phyloP scores from a whole-genome alignment of 1,284 basidiomycete species.

The Somion occarium region DNA sequence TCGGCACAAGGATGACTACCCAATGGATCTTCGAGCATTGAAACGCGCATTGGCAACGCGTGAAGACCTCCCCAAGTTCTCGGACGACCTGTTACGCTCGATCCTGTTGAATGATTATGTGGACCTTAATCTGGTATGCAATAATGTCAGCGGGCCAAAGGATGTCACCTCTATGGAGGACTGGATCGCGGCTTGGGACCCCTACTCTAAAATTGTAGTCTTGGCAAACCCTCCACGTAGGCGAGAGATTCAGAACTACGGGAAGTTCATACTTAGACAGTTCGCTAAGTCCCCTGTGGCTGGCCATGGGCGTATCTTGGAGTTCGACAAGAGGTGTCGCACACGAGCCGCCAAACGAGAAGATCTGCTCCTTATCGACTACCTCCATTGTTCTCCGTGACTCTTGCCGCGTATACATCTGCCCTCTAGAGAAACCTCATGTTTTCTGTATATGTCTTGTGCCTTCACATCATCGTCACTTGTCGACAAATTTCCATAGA shows the following conservation, averaged over 20 bases:
- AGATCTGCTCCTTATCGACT: background rate
- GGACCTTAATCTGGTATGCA: background rate
- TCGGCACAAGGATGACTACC: background rate
- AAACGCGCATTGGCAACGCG: background rate
- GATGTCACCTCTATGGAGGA: background rate
- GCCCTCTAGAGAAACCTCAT: background rate
- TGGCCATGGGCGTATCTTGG: background rate
- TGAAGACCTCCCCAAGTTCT: background rate
- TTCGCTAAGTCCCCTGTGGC: background rate
- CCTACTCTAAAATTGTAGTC: background rate
- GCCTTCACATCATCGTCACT: background rate
- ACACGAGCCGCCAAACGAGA: background rate
- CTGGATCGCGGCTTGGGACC: background rate
- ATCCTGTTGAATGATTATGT: background rate
- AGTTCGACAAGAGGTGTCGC: background rate
- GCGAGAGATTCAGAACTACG: background rate
- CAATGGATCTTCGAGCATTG: background rate
- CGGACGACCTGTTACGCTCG: background rate
- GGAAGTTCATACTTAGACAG: background rate
- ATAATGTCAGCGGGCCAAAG: background rate
- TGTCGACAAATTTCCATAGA: background rate
- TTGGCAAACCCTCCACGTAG: background rate
- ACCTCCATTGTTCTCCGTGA: background rate
- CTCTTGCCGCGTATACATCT: too few species aligned
- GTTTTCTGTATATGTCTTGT: background rate